Conservation (phyloP, 495 filamentous ascomycete genomes). For the Cercophora samala region DNA sequence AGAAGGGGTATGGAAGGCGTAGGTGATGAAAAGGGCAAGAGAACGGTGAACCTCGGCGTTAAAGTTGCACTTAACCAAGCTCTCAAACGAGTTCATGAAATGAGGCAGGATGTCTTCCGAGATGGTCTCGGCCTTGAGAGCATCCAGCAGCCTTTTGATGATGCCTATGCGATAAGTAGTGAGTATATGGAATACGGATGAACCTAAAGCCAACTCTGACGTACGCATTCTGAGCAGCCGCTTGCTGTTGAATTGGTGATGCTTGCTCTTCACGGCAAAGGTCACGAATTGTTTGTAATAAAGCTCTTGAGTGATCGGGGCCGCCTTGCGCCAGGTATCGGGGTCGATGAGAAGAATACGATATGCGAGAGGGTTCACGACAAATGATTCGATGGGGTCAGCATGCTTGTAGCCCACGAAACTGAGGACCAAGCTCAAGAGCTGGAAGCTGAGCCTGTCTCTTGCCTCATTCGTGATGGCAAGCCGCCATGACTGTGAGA, state of each 20-base stretch:
- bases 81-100: conserved; percentile 73
- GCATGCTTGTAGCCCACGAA: conserved; percentile 84
- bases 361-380: conserved; percentile 93
- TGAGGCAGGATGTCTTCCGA: conserved; percentile 63
- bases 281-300: conserved; percentile 89
- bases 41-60: conserved; percentile 79
- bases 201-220: conserved; percentile 34
- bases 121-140: conserved; percentile 80
- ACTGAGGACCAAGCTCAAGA: conserved; percentile 71
- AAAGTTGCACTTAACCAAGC: conserved; percentile 71
- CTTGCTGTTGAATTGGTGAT: conserved; percentile 86
- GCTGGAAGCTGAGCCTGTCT: conserved; percentile 61
- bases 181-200: conserved; percentile 16
- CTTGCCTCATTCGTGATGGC: conserved; percentile 51
- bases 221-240: conserved; percentile 85
- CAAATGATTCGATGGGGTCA: conserved; percentile 77
- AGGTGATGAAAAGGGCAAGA: conserved; percentile 90
- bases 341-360: conserved; percentile 86
- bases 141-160: conserved; percentile 84
- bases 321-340: conserved; percentile 83
- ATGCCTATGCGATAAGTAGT: conserved; percentile 57
- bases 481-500: conserved; percentile 39
- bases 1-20: conserved; percentile 70
- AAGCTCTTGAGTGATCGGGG: conserved; percentile 67
- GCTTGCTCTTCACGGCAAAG: conserved; percentile 80